phyloP scores from a whole-genome alignment of 805 yeast genomes.

The Jamesozyma spencerorum region DNA sequence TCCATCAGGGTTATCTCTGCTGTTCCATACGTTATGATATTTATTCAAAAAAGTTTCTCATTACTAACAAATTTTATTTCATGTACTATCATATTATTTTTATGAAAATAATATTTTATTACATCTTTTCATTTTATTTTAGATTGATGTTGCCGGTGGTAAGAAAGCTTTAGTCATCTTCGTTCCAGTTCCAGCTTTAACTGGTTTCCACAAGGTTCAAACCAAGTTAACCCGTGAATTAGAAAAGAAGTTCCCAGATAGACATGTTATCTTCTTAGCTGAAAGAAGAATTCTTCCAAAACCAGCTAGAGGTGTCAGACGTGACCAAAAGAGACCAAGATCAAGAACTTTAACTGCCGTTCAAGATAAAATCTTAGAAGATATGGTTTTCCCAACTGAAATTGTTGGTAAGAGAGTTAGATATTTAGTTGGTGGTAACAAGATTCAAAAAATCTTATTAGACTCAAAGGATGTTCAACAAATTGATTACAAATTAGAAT shows the following conservation, averaged over 20 bases:
- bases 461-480: slow-evolving; percentile 96
- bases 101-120: slow-evolving; percentile 7
- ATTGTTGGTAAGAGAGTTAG: slow-evolving; percentile 98
- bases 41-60: too few relatives aligned
- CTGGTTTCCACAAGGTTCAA: slow-evolving; percentile 95
- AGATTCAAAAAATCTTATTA: slow-evolving; percentile 93
- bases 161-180: slow-evolving; percentile 97
- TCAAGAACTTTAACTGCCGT: slow-evolving; percentile 98
- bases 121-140: slow-evolving; percentile 4
- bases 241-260: slow-evolving; percentile 99
- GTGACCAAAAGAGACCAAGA: slow-evolving; percentile 98
- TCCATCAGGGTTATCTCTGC: too few relatives aligned
- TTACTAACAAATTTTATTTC: slow-evolving; percentile 4
- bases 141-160: slow-evolving; percentile 94
- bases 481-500: slow-evolving; percentile 97
- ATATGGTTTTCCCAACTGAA: slow-evolving; percentile 99
- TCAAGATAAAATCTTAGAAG: slow-evolving; percentile 97
- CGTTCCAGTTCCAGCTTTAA: slow-evolving; percentile 92
- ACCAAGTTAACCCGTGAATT: slow-evolving; percentile 96
- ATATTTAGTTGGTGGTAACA: slow-evolving; percentile 98
- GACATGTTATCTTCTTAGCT: slow-evolving; percentile 98
- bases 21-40: too few relatives aligned
- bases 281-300: slow-evolving; percentile 99
- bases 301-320: slow-evolving; percentile 93
- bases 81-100: neutral